phyloP scores from a whole-genome alignment of 306 rosid species.

The Amphicarpaea edgeworthii region DNA sequence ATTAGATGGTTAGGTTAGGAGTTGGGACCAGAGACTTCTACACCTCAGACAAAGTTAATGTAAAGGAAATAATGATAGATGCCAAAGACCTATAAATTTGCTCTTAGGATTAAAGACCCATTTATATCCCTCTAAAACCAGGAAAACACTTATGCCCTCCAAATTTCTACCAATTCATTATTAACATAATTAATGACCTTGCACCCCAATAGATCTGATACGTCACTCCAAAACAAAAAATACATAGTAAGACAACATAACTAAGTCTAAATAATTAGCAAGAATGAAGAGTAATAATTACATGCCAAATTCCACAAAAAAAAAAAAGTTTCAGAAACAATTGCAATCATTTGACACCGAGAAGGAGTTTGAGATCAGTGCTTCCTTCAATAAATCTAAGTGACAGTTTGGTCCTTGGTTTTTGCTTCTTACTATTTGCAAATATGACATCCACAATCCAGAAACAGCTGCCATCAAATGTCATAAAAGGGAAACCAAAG shows the following conservation, averaged over 20 bases:
- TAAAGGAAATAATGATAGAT: background rate
- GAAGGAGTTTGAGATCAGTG: background rate
- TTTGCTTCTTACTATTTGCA: background rate
- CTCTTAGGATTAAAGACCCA: background rate
- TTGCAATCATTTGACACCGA: constrained; percentile 33
- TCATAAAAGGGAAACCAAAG: background rate
- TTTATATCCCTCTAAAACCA: constrained; percentile 20
- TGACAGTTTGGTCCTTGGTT: constrained; percentile 1
- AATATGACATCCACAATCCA: constrained; percentile 6
- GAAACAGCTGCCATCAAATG: constrained; percentile 7
- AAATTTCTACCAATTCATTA: constrained; percentile 9
- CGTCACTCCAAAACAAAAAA: background rate
- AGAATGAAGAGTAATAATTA: constrained; percentile 19
- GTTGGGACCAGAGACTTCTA: background rate
- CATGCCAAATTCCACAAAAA: constrained; percentile 10
- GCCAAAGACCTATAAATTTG: constrained; percentile 10
- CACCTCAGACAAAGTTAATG: background rate
- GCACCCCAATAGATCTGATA: constrained; percentile 3
- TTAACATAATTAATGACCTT: constrained; percentile 19
- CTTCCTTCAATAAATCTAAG: constrained; percentile 13
- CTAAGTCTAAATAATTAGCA: constrained; percentile 19
- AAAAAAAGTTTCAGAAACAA: constrained; percentile 8
- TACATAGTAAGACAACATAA: constrained; percentile 12
- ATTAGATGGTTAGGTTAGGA: constrained; percentile 25
- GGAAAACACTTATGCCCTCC: constrained; percentile 18